Base-by-base conservation (phyloP, 1,139 yeast genomes). In the Hyphopichia khmerensis region DNA sequence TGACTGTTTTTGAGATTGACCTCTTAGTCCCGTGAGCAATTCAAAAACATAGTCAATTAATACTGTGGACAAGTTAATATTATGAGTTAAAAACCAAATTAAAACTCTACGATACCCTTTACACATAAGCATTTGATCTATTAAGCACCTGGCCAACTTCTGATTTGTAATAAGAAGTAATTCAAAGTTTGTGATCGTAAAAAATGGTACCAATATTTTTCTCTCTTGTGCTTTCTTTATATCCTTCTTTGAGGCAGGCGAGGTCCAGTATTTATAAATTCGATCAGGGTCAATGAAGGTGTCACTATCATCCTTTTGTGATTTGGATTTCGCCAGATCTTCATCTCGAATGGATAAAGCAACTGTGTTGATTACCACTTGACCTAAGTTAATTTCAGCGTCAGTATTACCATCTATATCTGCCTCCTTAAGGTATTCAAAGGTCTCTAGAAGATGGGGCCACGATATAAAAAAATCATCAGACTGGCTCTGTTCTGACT, bases 61-160 rank as follows among this genome's bases (percentile, higher is more conserved):
- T 14, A 79, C 67, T 36, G 80, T 54, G 42, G 82, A 72, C 43
- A 81, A 75, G 40, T 79, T 80, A 27, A 81, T 55, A 37, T 76
- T 71, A 55, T 82, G 87, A 1, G 89, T 80, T 14, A 85, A 54
- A 47, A 76, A 79, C 87, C 88, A 82, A 32, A 85, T 79, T n/a
- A 83, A 55, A 0, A 75, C 76, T 33, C 88, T 60, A 47, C 90
- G 69, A 49, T 72, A 75, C 0, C 87, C 87, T 42, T 66, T 63
- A 43, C 81, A 76, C 87, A 84, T 82, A 40, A 84, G 64, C 71
- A 85, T 65, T 59, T 85, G 91, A 60, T 84, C 89, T 60, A 83
- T 66, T 39, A 83, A 60, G 24, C 76, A 65, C 53, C 80, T 72
- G 0, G 83, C 77, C 7, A 81, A 61, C 23, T 71, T 65, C n/a